Evolutionary conservation across 2,329 filamentous ascomycete genomes (phyloP).

Genomic region (Pseudogymnoascus sp.): DNA sequence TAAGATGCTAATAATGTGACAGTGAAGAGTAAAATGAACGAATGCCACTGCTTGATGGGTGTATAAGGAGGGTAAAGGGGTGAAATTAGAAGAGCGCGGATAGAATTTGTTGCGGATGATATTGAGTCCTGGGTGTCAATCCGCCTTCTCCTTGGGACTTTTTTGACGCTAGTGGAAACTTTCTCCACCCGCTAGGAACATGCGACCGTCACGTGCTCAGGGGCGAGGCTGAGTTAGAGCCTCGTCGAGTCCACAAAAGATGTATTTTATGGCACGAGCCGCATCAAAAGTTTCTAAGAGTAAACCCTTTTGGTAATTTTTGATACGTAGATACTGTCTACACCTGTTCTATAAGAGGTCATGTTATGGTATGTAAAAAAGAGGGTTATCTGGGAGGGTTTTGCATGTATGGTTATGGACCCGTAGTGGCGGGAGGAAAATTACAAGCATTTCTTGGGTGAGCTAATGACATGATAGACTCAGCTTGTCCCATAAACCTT

Average conservation of each 20-base stretch:
- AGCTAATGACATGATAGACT: background rate
- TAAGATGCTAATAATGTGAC: background rate
- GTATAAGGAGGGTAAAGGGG: background rate
- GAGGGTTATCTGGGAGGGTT: background rate
- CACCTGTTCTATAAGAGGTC: background rate
- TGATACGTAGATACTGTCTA: background rate
- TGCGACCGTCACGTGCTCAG: background rate
- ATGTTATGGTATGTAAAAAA: background rate
- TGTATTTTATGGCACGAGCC: background rate
- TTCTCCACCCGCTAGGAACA: conserved; percentile 9
- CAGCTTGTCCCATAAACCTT: background rate
- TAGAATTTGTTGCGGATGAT: background rate
- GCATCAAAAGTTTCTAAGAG: background rate
- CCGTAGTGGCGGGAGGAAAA: background rate
- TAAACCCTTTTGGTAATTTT: background rate
- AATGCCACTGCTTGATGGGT: conserved; percentile 6
- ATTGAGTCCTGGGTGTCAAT: background rate
- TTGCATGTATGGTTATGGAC: background rate
- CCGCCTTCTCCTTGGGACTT: conserved; percentile 4
- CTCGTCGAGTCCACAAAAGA: background rate
- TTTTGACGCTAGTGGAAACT: conserved; percentile 9
- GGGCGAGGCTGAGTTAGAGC: background rate
- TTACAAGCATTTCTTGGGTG: conserved; percentile 6
- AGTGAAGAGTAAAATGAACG: conserved; percentile 4
- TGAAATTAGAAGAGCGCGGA: background rate